Evolutionary conservation across 148 eudicot genomes (phyloP).

Genomic region (Drosera capensis): DNA sequence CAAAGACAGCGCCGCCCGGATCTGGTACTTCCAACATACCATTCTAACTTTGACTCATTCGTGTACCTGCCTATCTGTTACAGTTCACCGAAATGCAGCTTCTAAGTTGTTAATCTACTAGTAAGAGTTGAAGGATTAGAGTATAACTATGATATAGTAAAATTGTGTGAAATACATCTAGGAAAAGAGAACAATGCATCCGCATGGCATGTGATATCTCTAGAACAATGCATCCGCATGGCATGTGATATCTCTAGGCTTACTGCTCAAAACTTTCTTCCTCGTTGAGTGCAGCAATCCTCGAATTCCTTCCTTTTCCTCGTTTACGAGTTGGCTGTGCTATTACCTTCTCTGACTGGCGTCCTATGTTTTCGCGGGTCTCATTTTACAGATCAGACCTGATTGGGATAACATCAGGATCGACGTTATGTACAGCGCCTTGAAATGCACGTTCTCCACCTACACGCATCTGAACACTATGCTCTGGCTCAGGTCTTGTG

Average conservation of each 20-base stretch:
- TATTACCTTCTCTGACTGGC: not conserved
- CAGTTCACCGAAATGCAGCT: not conserved
- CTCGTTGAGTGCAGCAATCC: too few species aligned
- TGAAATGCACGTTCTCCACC: slow-evolving; percentile 73
- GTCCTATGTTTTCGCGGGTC: too few species aligned
- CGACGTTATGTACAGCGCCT: slow-evolving; percentile 67
- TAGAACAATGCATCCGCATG: too few species aligned
- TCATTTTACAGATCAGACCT: not conserved
- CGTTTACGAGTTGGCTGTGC: not conserved
- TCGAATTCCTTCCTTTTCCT: not conserved
- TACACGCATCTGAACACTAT: slow-evolving; percentile 18
- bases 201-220: too few species aligned
- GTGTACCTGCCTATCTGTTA: not conserved
- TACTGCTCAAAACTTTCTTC: too few species aligned
- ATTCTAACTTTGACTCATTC: not conserved
- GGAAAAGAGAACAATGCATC: too few species aligned
- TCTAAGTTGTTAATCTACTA: too few species aligned
- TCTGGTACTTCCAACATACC: slow-evolving; percentile 55
- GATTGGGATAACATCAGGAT: slow-evolving; percentile 79
- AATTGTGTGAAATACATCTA: too few species aligned
- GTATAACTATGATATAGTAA: too few species aligned
- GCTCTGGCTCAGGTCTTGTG: slow-evolving; percentile 44
- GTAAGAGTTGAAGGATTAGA: too few species aligned
- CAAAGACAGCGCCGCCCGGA: slow-evolving; percentile 8
- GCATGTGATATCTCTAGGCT: too few species aligned